Conservation (phyloP, 495 filamentous ascomycete genomes). For the Paragyromitra xinjiangensis region DNA sequence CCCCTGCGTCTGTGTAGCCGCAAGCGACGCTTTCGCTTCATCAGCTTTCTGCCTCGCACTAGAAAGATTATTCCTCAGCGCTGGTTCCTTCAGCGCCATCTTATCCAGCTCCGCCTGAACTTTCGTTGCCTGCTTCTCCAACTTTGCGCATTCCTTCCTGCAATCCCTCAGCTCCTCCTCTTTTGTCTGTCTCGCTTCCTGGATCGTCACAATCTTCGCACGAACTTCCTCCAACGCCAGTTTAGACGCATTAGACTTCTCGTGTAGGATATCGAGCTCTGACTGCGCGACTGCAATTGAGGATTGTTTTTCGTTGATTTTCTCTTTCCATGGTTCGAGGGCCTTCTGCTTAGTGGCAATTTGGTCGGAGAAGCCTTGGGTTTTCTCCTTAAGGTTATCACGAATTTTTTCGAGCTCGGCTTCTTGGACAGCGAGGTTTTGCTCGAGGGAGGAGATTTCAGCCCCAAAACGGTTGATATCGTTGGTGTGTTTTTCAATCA, state of each 20-base stretch:
- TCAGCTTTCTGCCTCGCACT: constrained; percentile 91
- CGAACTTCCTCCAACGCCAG: constrained; percentile 85
- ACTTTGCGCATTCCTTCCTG: constrained; percentile 71
- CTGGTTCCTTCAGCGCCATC: constrained; percentile 77
- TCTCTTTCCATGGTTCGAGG: constrained; percentile 94
- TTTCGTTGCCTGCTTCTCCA: constrained; percentile 78
- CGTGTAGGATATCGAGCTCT: constrained; percentile 88
- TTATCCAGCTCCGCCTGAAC: constrained; percentile 76
- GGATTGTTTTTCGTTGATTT: constrained; percentile 94
- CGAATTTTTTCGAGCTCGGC: constrained; percentile 80
- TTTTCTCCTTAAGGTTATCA: constrained; percentile 85
- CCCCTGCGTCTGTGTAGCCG: constrained; percentile 87
- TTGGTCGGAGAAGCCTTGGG: constrained; percentile 89
- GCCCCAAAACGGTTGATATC: constrained; percentile 78
- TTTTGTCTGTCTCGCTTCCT: constrained; percentile 74
- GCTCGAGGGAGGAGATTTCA: constrained; percentile 77
- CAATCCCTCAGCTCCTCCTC: constrained; percentile 77
- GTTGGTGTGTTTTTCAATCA: constrained; percentile 76
- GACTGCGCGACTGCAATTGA: constrained; percentile 92
- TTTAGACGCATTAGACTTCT: constrained; percentile 85
- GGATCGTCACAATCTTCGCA: constrained; percentile 75
- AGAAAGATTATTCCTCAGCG: constrained; percentile 80
- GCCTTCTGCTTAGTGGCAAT: constrained; percentile 92
- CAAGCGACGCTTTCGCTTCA: constrained; percentile 87
- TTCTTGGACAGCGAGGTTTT: constrained; percentile 78